Percentiles rank a stretch among this genome's conserved stretches.
Evolutionary conservation across 148 eudicot genomes (phyloP).

Genomic region (Camellia granthamiana): DNA sequence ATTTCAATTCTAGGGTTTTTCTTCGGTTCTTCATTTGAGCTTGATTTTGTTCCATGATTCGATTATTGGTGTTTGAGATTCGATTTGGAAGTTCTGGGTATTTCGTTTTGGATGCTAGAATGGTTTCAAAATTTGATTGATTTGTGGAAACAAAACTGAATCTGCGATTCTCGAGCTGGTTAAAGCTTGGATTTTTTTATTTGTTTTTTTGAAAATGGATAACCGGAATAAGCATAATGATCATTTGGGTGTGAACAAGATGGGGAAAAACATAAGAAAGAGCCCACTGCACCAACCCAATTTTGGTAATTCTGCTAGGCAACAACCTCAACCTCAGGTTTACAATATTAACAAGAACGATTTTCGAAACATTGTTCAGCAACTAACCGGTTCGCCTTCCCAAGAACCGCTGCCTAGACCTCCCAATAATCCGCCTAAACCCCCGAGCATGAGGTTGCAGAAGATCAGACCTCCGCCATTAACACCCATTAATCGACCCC

Average conservation of each 20-base stretch:
- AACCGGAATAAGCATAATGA: conserved; percentile 51
- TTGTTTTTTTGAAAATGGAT: conserved; percentile 28
- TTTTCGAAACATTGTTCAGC: conserved; percentile 89
- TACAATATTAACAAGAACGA: conserved; percentile 94
- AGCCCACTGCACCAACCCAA: conserved; percentile 71
- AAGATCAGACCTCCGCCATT: conserved; percentile 85
- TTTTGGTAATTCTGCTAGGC: conserved; percentile 33
- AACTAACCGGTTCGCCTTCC: conserved; percentile 79
- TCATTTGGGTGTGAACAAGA: conserved; percentile 73
- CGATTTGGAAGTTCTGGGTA: too few species aligned
- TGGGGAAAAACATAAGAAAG: conserved; percentile 73
- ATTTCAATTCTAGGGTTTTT: conserved; percentile 4
- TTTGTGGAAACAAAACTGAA: background rate
- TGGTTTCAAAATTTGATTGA: background rate
- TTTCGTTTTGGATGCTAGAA: background rate
- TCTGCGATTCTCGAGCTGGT: background rate
- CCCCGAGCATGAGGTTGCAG: conserved; percentile 66
- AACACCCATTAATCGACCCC: conserved; percentile 51
- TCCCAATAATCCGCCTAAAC: conserved; percentile 65
- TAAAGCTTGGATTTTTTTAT: background rate
- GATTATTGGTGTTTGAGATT: background rate
- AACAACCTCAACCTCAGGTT: conserved; percentile 79
- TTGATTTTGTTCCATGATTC: conserved; percentile 11
- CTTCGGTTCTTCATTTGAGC: conserved; percentile 12
- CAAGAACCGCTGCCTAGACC: conserved; percentile 70